Evolutionary conservation across 208 protist species (phyloP), one percentile per base, ranked within the genome.

Genomic region (Crithidia expoeki): DNA sequence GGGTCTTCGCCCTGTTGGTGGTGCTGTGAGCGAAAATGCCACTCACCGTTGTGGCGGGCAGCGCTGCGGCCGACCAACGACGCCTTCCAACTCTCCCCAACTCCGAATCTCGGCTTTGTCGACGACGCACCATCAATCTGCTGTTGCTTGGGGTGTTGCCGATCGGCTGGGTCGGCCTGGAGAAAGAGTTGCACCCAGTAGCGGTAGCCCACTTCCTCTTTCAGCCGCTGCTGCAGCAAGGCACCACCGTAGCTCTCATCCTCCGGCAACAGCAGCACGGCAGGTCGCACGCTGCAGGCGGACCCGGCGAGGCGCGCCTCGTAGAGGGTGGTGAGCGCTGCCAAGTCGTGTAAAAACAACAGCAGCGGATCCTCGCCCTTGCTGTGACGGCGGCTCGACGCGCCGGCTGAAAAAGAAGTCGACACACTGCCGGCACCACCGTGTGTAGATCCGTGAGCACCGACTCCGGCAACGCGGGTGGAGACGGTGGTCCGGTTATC

Each of bases 211-310:
- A 94, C 58, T 32, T 80, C 64, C 14, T 74, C 72, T 3, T 47
- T 38, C 19, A 94, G 63, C n/a, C 74, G 59, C 59, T 79, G 79
- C 62, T 74, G 65, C 44, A 94, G 74, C 47, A 86, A 63, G 10
- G 79, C 38, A 4, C 80, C 80, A 36, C 84, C 84, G 69, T 89
- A 92, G 23, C 73, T 63, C 55, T 90, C 73, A 76, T 92, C 86
- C 40, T 86, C 84, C 1, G 89, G 89, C n/a, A 94, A 74, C 34
- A 94, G 53, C 55, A 94, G 68, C 30, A 94, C 84, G 14, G 83
- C 80, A 42, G 90, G 73, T 4, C 69, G 81, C 33, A 69, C 66
- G 6, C 42, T 27, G 50, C 52, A 69, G 40, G 28, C 9, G 11
- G 62, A 77, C 30, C 25, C 10, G 32, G 50, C 40, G 25, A 86